A percentile compares a stretch with the other conserved stretches of the same genome.
Conservation (phyloP, 331 rosid genomes). For the Pyracantha coccinea region DNA sequence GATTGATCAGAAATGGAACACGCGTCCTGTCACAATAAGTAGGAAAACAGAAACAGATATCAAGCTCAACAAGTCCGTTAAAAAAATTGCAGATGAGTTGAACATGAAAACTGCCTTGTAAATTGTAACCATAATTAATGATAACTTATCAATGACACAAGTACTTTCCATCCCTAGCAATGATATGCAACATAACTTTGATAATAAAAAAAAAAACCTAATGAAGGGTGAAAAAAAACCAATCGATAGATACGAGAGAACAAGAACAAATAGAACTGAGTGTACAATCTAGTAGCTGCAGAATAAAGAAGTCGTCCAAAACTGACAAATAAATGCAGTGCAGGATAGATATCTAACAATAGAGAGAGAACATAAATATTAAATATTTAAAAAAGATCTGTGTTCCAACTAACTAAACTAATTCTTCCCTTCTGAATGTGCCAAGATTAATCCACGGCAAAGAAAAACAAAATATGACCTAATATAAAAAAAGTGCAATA, state of each 20-base stretch:
- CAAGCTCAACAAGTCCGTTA: neutral
- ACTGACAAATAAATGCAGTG: neutral
- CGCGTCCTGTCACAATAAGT: slow-evolving; percentile 44
- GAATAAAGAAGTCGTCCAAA: neutral
- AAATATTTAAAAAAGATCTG: neutral
- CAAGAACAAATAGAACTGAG: neutral
- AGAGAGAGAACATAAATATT: neutral
- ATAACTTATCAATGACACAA: neutral
- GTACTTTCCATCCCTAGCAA: neutral
- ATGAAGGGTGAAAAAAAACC: neutral
- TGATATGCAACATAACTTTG: neutral
- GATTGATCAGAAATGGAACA: slow-evolving; percentile 53
- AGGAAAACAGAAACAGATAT: neutral
- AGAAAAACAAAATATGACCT: neutral
- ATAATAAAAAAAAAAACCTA: neutral
- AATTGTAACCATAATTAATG: neutral
- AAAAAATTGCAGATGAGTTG: neutral
- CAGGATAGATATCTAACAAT: neutral
- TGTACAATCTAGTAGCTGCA: neutral
- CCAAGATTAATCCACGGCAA: neutral
- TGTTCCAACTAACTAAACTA: neutral
- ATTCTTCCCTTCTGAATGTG: neutral
- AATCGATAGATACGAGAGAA: neutral
- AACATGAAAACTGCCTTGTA: neutral
- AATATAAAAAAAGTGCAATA: neutral